These are phyloP conservation scores for Magnolia officinalis DNA, from an alignment of 164 flowering plant genomes.

Conservation along the genomic window DNA sequence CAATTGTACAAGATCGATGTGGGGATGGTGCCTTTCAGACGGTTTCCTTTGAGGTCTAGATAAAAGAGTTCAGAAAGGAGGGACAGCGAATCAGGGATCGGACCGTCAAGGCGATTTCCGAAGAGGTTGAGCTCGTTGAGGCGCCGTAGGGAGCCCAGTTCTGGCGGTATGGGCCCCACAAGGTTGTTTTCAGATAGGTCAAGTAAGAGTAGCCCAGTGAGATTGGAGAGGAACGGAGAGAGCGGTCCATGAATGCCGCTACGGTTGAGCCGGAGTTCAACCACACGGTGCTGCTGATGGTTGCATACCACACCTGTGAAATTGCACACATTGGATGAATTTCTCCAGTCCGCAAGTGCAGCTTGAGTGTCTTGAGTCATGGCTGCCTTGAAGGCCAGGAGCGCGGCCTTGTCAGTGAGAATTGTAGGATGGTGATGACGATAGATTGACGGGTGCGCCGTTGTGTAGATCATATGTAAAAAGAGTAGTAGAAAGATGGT, in stretches of 20 bases:
- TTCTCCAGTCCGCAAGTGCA: conserved; percentile 34
- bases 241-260: conserved; percentile 26
- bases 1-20: conserved; percentile 41
- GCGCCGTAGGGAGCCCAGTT: conserved; percentile 20
- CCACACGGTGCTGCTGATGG: conserved; percentile 15
- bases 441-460: neutral
- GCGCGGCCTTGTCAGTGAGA: conserved; percentile 36
- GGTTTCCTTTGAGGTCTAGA: conserved; percentile 22
- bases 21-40: conserved; percentile 20
- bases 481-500: neutral
- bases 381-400: conserved; percentile 34
- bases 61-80: conserved; percentile 11
- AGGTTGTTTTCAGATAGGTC: conserved; percentile 24
- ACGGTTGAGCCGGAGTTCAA: conserved; percentile 25
- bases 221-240: conserved; percentile 28
- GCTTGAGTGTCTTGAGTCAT: conserved; percentile 28
- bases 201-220: conserved; percentile 23
- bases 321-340: conserved; percentile 14
- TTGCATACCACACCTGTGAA: conserved; percentile 30
- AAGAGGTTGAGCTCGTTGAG: conserved; percentile 14
- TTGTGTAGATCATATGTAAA: neutral
- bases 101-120: conserved; percentile 15
- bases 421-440: conserved; percentile 23
- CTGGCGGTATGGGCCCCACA: conserved; percentile 23
- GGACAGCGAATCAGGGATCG: conserved; percentile 23